A percentile compares a stretch with the other conserved stretches of the same genome.
Evolutionary conservation across 1,284 basidiomycete species (phyloP).

Genomic region (Flammula alnicola): DNA sequence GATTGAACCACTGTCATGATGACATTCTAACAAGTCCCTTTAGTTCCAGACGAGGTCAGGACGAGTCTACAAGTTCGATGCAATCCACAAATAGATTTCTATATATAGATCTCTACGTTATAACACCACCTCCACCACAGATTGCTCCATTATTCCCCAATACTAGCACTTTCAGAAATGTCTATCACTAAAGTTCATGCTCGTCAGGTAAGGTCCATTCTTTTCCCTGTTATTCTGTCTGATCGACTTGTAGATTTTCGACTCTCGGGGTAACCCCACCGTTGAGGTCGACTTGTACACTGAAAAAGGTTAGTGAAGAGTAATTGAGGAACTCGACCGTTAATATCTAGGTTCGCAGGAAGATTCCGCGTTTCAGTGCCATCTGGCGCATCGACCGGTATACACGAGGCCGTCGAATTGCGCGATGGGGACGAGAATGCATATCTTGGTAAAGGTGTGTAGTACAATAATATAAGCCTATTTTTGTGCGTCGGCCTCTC

Average conservation of each 20-base stretch:
- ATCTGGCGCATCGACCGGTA: slow-evolving; percentile 97
- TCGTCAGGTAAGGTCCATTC: slow-evolving; percentile 70
- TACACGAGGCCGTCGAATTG: slow-evolving; percentile 98
- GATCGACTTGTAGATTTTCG: slow-evolving; percentile 75
- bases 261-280: slow-evolving; percentile 94
- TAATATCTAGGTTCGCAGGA: slow-evolving; percentile 52
- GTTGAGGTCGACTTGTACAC: slow-evolving; percentile 95
- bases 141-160: background rate
- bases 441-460: slow-evolving; percentile 93
- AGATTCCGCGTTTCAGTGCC: slow-evolving; percentile 94
- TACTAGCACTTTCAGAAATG: slow-evolving; percentile 59
- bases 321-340: background rate
- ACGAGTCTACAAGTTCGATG: too few relatives aligned
- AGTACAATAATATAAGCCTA: slow-evolving; percentile 4
- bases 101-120: slow-evolving; percentile 1
- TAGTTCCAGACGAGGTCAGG: too few relatives aligned
- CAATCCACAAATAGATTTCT: too few relatives aligned
- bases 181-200: slow-evolving; percentile 86
- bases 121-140: background rate
- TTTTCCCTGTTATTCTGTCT: slow-evolving; percentile 17
- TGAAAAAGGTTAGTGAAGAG: slow-evolving; percentile 61
- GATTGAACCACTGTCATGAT: too few relatives aligned
- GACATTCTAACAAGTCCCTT: too few relatives aligned
- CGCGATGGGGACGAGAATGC: slow-evolving; percentile 92
- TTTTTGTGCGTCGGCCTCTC: slow-evolving; percentile 14